Base-by-base conservation (phyloP, 768 basidiomycete genomes). In the Hericium coralloides region DNA sequence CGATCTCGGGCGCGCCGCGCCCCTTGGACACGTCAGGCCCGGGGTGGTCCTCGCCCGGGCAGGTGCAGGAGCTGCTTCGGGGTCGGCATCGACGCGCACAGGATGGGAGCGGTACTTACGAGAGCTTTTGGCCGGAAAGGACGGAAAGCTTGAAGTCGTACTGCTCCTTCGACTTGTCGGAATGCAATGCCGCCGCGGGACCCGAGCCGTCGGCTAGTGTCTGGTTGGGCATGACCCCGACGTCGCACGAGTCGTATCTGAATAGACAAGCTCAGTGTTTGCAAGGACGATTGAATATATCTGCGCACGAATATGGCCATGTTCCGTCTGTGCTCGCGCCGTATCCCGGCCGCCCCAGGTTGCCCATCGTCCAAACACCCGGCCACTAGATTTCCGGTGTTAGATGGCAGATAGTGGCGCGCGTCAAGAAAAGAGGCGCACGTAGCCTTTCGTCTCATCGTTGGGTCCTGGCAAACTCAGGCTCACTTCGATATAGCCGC, bases 281-380 rank as follows among this genome's bases (percentile, higher is more conserved):
- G 37, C 23, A n/a, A 45, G 23, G 10, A 12, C 53, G 38, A 22
- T 10, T 36, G 53, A n/a, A 14, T 20, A 23, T 31, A 49, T 15
- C 12, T 26, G 72, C 80, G 59, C 69, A 85, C 70, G 89, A 84
- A 71, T 91, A 92, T 2, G 90, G 89, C 88, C 90, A 89, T 57
- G 78, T 77, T 4, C 92, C 92, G 52, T 93, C 90, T 1, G 86
- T 87, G 1, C 88, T 83, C 0, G 84, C 89, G 5, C 81, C 73
- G 67, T 89, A 93, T 6, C 92, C 92, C 0, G 92, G 83, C 39
- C 92, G 73, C 1, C 83, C 92, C 4, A 94, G 77, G 66, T 94
- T 95, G 2, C 92, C 92, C 84, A 89, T 87, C 18, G 87, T 89
- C 92, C 92, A 93, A 2, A 79, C 81, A 61, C 87, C 90, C 38